Conservation (phyloP, 345 rosid species). For the Brassica cretica region DNA sequence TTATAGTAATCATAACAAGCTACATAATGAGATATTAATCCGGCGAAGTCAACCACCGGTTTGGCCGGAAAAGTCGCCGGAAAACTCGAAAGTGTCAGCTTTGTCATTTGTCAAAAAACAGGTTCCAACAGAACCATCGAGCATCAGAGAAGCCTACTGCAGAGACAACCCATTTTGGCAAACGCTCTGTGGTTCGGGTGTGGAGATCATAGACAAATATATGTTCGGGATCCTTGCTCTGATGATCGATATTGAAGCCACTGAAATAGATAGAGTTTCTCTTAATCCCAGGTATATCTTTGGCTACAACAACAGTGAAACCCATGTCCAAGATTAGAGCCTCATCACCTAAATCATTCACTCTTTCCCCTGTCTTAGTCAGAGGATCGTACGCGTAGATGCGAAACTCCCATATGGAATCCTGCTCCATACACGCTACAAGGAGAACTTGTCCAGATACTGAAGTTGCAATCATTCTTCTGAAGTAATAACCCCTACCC, state of each 20-base stretch:
- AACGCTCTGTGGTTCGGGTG: not conserved
- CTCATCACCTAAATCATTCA: not conserved
- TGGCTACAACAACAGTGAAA: constrained; percentile 10
- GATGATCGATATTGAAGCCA: not conserved
- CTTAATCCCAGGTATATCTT: constrained; percentile 12
- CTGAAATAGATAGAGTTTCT: constrained; percentile 19
- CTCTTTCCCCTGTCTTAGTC: not conserved
- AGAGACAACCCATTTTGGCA: constrained; percentile 18
- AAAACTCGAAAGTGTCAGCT: too few species aligned
- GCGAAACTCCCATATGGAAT: not conserved
- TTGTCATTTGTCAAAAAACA: too few species aligned
- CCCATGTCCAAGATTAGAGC: not conserved
- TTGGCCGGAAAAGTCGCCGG: too few species aligned
- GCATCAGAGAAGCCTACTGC: not conserved
- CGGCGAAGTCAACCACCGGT: too few species aligned
- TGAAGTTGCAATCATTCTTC: not conserved
- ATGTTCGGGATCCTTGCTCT: not conserved
- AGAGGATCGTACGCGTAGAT: not conserved
- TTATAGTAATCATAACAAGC: too few species aligned
- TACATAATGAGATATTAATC: too few species aligned
- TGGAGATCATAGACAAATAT: constrained; percentile 11
- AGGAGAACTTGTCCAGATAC: not conserved
- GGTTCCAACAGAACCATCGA: constrained; percentile 6
- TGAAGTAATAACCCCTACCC: not conserved
- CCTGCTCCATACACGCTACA: not conserved